Base-by-base conservation (phyloP, 139 green algal genomes). In the Chlamydomonas eustigma region DNA sequence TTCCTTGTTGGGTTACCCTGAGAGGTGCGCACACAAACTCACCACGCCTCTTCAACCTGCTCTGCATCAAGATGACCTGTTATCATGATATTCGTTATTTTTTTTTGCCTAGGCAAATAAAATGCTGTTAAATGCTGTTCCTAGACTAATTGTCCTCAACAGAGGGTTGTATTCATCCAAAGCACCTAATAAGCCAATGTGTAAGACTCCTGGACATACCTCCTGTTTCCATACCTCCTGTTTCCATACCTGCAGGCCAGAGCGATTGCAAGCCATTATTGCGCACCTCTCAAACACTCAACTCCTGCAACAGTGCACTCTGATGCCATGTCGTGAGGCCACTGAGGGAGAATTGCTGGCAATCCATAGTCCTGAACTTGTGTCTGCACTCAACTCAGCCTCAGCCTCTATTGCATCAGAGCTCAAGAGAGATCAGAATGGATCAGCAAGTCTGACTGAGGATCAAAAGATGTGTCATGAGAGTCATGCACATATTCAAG, bases 231-330 rank as follows among this genome's bases (percentile, higher is more conserved):
- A n/a, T n/a, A n/a, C n/a, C n/a, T n/a, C n/a, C n/a, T n/a, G n/a
- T n/a, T n/a, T n/a, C n/a, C n/a, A n/a, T n/a, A n/a, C n/a, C n/a
- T 24, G 2, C 79, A 83, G 90, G 18, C 87, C 90, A 8, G 90
- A 94, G 81, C 80, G 90, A 28, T 73, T 94, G 37, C 79, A 72
- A 24, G 87, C 89, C 22, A 85, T 93, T 35, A 81, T 93, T 75
- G 83, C 87, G 0, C 84, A 89, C 33, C 83, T 94, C 39, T 58
- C 76, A 18, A 51, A 75, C 0, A 68, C 72, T 1, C 84, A 89
- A 0, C 76, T 93, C 1, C 37, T 76, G 35, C 22, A 39, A 1
- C 72, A 50, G 3, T 86, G 80, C 69, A 39, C 22, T 2, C 52
- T 81, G 33, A 52, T 90, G 58, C 66, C 66, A 6, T 76, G 71